Evolutionary conservation across 2,329 filamentous ascomycete species (phyloP), one percentile per base, ranked within the genome.

Genomic region (Pseudogymnoascus sp.): DNA sequence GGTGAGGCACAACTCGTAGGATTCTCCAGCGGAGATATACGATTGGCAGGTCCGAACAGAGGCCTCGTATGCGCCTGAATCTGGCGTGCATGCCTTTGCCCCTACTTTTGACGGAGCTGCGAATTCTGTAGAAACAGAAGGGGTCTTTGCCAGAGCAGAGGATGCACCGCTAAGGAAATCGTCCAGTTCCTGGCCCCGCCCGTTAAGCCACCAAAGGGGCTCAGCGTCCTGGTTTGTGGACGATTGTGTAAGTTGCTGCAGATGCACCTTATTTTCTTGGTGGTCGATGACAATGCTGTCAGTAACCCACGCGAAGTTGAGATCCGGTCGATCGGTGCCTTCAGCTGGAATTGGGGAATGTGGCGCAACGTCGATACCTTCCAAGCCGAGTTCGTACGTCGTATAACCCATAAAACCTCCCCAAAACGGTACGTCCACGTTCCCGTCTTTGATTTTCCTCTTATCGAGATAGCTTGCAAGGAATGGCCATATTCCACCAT

Each of bases 391-490:
- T 73, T 90, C 88, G 65, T 90, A 90, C 0, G 86, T 87, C 16
- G 86, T 81, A 67, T 84, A 89, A 0, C 88, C 88, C 68, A 90
- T 79, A 44, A 90, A 80, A 0, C 88, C 88, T 64, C 87, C 88
- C 85, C 86, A 89, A 69, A 90, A 90, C 0, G 87, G 83, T 7
- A 60, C 25, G 1, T 75, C 66, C 3, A 60, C 40, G 65, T 73
- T 71, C 0, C 76, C 76, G 16, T 68, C 69, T 16, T 67, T 65
- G 8, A 78, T 71, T 61, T 70, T 75, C 60, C 75, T 77, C 68
- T 71, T 71, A n/a, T 75, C 71, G 69, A 80, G 73, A 62, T 79
- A 70, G 60, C 67, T 66, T 23, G 71, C 72, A 8, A 74, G 62
- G n/a, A 71, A 70, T 23, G 66, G 67, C 73, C 73, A 74, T 6